Percentiles rank a stretch among this genome's conserved stretches.
phyloP scores from a whole-genome alignment of 164 flowering plant species.

The Cinnamomum chago region DNA sequence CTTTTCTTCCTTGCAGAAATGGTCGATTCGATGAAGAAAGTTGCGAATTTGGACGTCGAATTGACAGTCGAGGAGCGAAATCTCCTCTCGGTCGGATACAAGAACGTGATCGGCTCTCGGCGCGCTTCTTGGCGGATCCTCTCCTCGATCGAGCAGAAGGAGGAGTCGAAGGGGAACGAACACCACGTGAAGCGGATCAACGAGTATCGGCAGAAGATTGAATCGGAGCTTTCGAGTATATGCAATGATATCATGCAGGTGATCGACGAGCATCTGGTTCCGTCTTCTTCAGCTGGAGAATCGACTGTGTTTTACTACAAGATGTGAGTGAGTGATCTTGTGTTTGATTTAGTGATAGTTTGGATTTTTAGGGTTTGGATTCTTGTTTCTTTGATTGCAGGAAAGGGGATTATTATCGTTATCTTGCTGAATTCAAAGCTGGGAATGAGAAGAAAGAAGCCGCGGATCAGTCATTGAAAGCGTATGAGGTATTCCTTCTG shows the following conservation, averaged over 20 bases:
- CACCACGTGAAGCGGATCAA: constrained; percentile 47
- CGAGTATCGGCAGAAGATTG: constrained; percentile 57
- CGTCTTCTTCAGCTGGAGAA: constrained; percentile 51
- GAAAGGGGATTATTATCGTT: constrained; percentile 40
- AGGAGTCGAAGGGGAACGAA: constrained; percentile 55
- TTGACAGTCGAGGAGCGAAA: constrained; percentile 64
- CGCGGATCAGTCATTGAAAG: constrained; percentile 48
- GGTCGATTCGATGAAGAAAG: constrained; percentile 63
- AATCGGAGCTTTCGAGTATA: constrained; percentile 44
- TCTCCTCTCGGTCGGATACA: constrained; percentile 60
- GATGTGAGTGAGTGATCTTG: constrained; percentile 31
- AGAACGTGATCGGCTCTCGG: constrained; percentile 61
- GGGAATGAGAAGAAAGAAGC: constrained; percentile 44
- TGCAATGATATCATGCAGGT: constrained; percentile 56
- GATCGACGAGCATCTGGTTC: constrained; percentile 66
- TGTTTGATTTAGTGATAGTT: neutral
- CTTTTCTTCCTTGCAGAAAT: constrained; percentile 34
- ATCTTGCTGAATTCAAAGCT: constrained; percentile 34
- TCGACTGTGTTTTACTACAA: constrained; percentile 60
- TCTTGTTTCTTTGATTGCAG: constrained; percentile 17
- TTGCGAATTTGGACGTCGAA: constrained; percentile 51
- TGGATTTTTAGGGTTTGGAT: constrained; percentile 5
- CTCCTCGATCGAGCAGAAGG: constrained; percentile 66
- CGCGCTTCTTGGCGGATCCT: constrained; percentile 67
- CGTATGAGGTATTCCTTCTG: constrained; percentile 29